Base-by-base conservation (phyloP, 2,329 filamentous ascomycete species). In the Fusarium sp. region DNA sequence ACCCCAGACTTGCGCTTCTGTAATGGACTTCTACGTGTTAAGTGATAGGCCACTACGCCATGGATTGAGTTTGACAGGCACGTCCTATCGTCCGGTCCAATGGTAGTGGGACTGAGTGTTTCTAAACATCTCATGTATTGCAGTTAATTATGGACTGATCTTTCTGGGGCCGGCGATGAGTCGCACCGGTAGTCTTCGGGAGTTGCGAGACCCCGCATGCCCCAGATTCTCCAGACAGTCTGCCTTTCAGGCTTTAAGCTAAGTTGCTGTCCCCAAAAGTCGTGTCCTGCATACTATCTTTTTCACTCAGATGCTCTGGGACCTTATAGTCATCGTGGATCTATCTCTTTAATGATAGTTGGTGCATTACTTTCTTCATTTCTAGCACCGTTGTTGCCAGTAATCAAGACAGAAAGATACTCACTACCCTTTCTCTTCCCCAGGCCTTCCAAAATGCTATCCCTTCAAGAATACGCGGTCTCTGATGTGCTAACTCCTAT, bases 1-100 rank as follows among this genome's bases (percentile, higher is more conserved):
- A 55, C 70, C 63, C 59, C 69, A 64, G 66, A 73, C 54, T 71
- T 62, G 38, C 45, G 63, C 54, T 52, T 37, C 30, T 56, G 32
- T 46, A 35, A 58, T 38, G 53, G 48, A 56, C 57, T 23, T 49
- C 46, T 58, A 37, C 13, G 52, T 45, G 35, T 30, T 30, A 58
- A 50, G 57, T 38, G 48, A 64, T 38, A 48, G 54, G 44, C 41
- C 45, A 60, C 46, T 32, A 57, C 12, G 55, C 40, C 38, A 26
- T 48, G 62, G 23, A 13, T 49, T 67, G 27, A 44, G 30, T 46
- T 67, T 41, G 41, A 40, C 32, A 53, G 26, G 67, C 49, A 70
- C 42, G 40, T 56, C 56, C 30, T 40, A 41, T 56, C 38, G 38
- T 35, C 53, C 48, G 69, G 44, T 14, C 52, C 55, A 66, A 46